A percentile compares a stretch with the other conserved stretches of the same genome.
Evolutionary conservation across 2,329 filamentous ascomycete species (phyloP).

Genomic region (Fusarium nurragi): DNA sequence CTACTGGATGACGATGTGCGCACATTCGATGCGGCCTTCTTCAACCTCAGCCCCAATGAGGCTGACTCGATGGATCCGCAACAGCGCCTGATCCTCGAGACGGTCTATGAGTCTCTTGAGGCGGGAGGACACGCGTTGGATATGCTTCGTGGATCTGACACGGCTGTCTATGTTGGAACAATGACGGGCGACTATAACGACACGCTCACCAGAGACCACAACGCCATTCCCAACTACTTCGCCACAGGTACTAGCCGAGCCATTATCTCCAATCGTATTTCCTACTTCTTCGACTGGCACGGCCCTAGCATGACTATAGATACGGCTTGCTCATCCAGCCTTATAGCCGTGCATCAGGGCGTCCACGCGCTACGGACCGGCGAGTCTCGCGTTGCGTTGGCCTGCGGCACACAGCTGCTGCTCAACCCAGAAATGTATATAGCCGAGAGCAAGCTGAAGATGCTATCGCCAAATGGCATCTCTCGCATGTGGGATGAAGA

Average conservation of each 20-base stretch:
- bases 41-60: background rate
- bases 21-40: constrained; percentile 40
- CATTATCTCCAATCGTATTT: constrained; percentile 24
- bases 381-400: constrained; percentile 2
- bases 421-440: constrained; percentile 6
- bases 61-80: background rate
- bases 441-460: background rate
- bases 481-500: background rate
- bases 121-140: background rate
- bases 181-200: constrained; percentile 11
- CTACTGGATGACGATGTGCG: background rate
- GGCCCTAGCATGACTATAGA: constrained; percentile 11
- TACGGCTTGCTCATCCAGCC: constrained; percentile 13
- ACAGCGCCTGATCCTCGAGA: background rate
- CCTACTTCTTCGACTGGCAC: constrained; percentile 12
- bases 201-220: background rate
- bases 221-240: background rate
- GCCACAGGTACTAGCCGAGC: background rate
- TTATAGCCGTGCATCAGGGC: constrained; percentile 11
- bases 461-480: background rate
- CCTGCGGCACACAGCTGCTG: background rate
- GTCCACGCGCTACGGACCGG: background rate
- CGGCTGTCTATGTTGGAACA: constrained; percentile 9
- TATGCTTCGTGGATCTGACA: background rate
- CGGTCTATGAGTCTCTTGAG: background rate